These are phyloP conservation scores for Annona cherimola DNA, from an alignment of 164 flowering plant genomes.

Conservation along the genomic window DNA sequence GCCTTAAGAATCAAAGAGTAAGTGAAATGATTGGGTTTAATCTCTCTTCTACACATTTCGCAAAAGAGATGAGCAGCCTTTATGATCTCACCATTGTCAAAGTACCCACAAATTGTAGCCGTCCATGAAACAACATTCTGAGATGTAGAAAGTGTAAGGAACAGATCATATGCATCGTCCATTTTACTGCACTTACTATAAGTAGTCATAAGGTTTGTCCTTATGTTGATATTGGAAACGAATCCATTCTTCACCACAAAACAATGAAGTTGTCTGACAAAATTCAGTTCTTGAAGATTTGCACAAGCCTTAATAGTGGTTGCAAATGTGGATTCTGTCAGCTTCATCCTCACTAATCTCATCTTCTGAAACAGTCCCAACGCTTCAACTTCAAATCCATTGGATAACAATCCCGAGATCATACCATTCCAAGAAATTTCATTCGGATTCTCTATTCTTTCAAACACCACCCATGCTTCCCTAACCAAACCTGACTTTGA, in stretches of 20 bases:
- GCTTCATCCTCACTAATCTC: slow-evolving; percentile 44
- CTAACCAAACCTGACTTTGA: slow-evolving; percentile 47
- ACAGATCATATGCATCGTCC: slow-evolving; percentile 55
- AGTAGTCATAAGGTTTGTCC: slow-evolving; percentile 63
- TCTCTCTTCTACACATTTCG: slow-evolving; percentile 58
- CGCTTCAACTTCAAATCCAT: slow-evolving; percentile 57
- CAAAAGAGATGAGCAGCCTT: slow-evolving; percentile 49
- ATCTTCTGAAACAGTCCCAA: slow-evolving; percentile 47
- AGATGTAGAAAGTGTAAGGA: slow-evolving; percentile 34
- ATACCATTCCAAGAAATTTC: slow-evolving; percentile 72
- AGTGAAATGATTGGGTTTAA: slow-evolving; percentile 72
- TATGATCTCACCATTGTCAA: slow-evolving; percentile 47
- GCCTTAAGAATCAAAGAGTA: slow-evolving; percentile 71
- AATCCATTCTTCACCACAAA: slow-evolving; percentile 47
- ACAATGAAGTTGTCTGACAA: slow-evolving; percentile 65
- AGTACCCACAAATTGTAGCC: slow-evolving; percentile 67
- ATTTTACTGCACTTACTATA: slow-evolving; percentile 55
- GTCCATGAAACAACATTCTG: slow-evolving; percentile 86
- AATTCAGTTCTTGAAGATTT: slow-evolving; percentile 41
- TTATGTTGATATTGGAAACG: slow-evolving; percentile 35
- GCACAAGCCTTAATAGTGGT: slow-evolving; percentile 56
- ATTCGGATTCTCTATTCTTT: slow-evolving; percentile 35
- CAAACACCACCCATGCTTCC: slow-evolving; percentile 55
- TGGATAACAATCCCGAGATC: slow-evolving; percentile 59
- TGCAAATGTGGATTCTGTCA: slow-evolving; percentile 43